These are phyloP conservation scores for Pyrenophora graminea DNA, from an alignment of 2,329 filamentous ascomycete genomes.

Conservation along the genomic window DNA sequence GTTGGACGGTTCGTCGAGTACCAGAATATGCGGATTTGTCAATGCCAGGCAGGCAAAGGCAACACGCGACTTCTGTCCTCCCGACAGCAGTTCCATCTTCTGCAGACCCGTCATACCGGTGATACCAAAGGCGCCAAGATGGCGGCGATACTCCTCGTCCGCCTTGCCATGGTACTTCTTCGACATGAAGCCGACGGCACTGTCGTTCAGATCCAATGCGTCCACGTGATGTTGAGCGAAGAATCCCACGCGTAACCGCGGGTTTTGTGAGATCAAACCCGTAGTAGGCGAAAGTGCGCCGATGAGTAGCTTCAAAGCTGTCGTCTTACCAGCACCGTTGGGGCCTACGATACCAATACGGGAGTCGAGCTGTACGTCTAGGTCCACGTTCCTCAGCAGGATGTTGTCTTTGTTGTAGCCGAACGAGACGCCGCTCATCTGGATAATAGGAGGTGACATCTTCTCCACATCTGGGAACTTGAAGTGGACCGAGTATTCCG, in stretches of 20 bases:
- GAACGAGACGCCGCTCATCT: slow-evolving; percentile 92
- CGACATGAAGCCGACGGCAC: slow-evolving; percentile 94
- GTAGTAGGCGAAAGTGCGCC: slow-evolving; percentile 76
- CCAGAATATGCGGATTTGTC: slow-evolving; percentile 93
- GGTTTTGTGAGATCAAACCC: slow-evolving; percentile 85
- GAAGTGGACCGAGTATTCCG: slow-evolving; percentile 95
- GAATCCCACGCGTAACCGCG: slow-evolving; percentile 88
- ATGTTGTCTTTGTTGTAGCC: slow-evolving; percentile 81
- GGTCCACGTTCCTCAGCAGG: slow-evolving; percentile 82
- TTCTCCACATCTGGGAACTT: slow-evolving; percentile 98
- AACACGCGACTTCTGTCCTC: slow-evolving; percentile 97
- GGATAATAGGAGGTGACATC: slow-evolving; percentile 93
- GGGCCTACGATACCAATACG: slow-evolving; percentile 99
- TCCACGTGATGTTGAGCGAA: slow-evolving; percentile 99
- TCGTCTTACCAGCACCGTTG: slow-evolving; percentile 98
- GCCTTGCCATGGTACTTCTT: slow-evolving; percentile 86
- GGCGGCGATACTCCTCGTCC: slow-evolving; percentile 95
- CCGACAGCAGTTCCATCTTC: slow-evolving; percentile 91
- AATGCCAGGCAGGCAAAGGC: slow-evolving; percentile 96
- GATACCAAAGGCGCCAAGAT: slow-evolving; percentile 82
- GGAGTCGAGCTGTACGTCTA: slow-evolving; percentile 96
- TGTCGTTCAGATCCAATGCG: slow-evolving; percentile 84
- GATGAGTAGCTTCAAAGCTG: slow-evolving; percentile 95
- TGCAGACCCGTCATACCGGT: slow-evolving; percentile 96
- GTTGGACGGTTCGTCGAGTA: slow-evolving; percentile 98